These are phyloP conservation scores for Leptographium lundbergii DNA, from an alignment of 2,329 filamentous ascomycete genomes.

Conservation along the genomic window DNA sequence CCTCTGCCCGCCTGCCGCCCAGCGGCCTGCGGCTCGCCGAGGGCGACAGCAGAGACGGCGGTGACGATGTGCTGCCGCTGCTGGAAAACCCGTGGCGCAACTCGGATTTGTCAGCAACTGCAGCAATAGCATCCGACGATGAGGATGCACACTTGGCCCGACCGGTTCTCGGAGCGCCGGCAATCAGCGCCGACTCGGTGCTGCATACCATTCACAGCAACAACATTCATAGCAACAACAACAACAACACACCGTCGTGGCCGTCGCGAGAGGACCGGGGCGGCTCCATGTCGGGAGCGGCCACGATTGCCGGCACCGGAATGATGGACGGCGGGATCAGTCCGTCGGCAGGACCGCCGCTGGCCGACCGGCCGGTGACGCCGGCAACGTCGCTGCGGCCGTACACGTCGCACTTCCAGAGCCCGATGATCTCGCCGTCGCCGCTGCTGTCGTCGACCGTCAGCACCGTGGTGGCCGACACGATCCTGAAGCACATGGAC, in stretches of 20 bases:
- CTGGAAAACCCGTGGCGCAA: conserved; percentile 31
- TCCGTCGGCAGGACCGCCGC: conserved; percentile 6
- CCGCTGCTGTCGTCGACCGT: conserved; percentile 44
- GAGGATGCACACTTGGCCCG: background rate
- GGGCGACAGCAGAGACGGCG: too few relatives aligned
- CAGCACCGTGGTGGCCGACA: conserved; percentile 44
- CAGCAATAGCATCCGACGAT: background rate
- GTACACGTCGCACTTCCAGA: conserved; percentile 27
- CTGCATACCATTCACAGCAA: conserved; percentile 1
- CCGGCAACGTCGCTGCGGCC: conserved; percentile 18
- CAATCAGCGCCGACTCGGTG: conserved; percentile 17
- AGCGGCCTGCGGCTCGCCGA: too few relatives aligned
- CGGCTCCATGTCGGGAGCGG: background rate
- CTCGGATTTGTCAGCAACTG: background rate
- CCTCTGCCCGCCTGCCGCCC: conserved; percentile 22
- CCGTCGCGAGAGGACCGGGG: background rate
- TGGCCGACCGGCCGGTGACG: conserved; percentile 15
- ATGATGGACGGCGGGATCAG: background rate
- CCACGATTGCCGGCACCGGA: background rate
- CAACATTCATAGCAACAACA: too few relatives aligned
- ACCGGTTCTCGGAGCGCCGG: conserved; percentile 7
- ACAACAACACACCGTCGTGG: background rate
- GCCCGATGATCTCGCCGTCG: conserved; percentile 44
- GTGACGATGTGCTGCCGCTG: conserved; percentile 20
- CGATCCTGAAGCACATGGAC: conserved; percentile 31